A percentile compares a stretch with the other conserved stretches of the same genome.
Conservation (phyloP, 2,329 filamentous ascomycete genomes). For the Aspergillus sp. region DNA sequence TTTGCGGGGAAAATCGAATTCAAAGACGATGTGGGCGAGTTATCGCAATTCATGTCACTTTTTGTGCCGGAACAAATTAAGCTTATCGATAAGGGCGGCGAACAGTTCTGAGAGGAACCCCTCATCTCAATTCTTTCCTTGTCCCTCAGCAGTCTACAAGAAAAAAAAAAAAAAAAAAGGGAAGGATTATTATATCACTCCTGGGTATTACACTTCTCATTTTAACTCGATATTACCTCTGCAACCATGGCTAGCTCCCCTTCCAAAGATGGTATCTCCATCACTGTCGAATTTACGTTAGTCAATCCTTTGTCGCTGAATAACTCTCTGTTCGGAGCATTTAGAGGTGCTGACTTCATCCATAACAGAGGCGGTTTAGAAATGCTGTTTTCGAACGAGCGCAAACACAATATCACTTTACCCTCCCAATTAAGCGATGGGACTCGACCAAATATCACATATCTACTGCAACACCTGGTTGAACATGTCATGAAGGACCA, state of each 20-base stretch:
- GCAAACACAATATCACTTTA: constrained; percentile 65
- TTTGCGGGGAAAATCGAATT: no score
- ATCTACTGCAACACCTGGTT: constrained; percentile 74
- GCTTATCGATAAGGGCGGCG: constrained; percentile 37
- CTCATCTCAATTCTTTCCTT: constrained; percentile 5
- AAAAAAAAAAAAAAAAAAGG: background rate
- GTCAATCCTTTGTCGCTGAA: constrained; percentile 14
- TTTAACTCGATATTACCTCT: background rate
- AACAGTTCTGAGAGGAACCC: constrained; percentile 9
- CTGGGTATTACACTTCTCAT: background rate
- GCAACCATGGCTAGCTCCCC: constrained; percentile 6
- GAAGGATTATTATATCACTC: background rate
- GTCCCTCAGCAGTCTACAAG: background rate
- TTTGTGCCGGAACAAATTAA: constrained; percentile 10
- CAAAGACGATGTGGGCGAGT: background rate
- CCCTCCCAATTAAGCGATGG: constrained; percentile 60
- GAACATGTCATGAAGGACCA: constrained; percentile 78
- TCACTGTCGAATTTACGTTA: constrained; percentile 73
- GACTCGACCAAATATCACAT: constrained; percentile 63
- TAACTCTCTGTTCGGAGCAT: no score
- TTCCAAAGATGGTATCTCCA: constrained; percentile 37
- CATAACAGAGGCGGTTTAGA: constrained; percentile 76
- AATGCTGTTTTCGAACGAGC: constrained; percentile 83
- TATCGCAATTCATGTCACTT: constrained; percentile 9
- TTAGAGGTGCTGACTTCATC: no score